These are phyloP conservation scores for Mrakia hoshinonis DNA, from an alignment of 768 basidiomycete genomes.

Conservation along the genomic window DNA sequence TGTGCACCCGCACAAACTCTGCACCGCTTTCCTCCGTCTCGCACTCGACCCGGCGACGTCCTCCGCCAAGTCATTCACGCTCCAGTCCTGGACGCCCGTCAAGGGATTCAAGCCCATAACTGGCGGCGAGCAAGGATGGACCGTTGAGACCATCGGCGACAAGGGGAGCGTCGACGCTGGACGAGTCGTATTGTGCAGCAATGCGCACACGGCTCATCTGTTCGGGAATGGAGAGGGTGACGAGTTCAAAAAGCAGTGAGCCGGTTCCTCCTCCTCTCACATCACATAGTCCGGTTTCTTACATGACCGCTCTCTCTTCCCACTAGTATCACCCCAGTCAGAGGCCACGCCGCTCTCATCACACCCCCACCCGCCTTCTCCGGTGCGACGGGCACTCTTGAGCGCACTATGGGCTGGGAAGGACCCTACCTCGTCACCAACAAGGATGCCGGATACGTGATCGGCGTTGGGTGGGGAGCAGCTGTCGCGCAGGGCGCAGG, in stretches of 20 bases:
- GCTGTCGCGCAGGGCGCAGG: conserved; percentile 7
- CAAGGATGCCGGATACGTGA: neutral
- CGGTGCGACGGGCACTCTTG: neutral
- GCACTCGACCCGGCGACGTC: conserved; percentile 3
- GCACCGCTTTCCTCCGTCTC: conserved; percentile 11
- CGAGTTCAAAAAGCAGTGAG: neutral
- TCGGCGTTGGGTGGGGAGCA: conserved; percentile 22
- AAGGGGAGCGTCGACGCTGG: conserved; percentile 2
- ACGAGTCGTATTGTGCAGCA: conserved; percentile 18
- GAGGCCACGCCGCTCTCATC: conserved; percentile 24
- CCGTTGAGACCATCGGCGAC: neutral
- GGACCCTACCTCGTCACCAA: conserved; percentile 23
- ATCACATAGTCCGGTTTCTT: neutral
- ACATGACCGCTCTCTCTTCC: neutral
- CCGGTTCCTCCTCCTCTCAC: neutral
- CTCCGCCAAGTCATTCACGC: conserved; percentile 9
- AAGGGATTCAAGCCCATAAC: neutral
- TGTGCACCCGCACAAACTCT: conserved; percentile 30
- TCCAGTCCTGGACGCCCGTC: conserved; percentile 24
- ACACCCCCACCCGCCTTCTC: conserved; percentile 17
- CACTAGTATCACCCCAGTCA: conserved; percentile 24
- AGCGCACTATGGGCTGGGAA: conserved; percentile 18
- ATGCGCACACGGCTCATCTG: conserved; percentile 25
- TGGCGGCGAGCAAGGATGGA: conserved; percentile 10
- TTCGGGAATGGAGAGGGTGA: conserved; percentile 11